A percentile compares a stretch with the other conserved stretches of the same genome.
These are phyloP conservation scores for Colletotrichum tamarilloi DNA, from an alignment of 2,329 filamentous ascomycete genomes.

Conservation along the genomic window DNA sequence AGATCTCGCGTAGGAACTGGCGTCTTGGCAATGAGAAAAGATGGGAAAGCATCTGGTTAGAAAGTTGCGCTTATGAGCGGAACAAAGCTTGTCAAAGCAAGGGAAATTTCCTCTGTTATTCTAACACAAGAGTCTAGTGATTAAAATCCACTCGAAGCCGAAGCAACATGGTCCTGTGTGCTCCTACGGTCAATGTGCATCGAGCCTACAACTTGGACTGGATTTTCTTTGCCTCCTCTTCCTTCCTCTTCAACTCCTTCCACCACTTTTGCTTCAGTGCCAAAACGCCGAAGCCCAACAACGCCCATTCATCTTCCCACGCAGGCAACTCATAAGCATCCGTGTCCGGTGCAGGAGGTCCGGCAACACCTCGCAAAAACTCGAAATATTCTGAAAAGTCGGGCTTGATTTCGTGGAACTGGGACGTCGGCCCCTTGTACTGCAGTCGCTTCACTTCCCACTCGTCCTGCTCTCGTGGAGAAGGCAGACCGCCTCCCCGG, in stretches of 20 bases:
- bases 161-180: neutral
- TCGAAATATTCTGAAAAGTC: slow-evolving; percentile 53
- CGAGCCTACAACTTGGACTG: neutral
- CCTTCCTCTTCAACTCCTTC: slow-evolving; percentile 41
- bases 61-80: neutral
- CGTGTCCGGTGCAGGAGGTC: slow-evolving; percentile 49
- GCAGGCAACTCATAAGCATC: slow-evolving; percentile 52
- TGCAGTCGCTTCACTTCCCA: slow-evolving; percentile 46
- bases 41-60: neutral
- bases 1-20: neutral
- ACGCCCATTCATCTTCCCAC: slow-evolving; percentile 54
- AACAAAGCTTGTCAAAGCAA: neutral
- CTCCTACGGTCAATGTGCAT: too few species aligned
- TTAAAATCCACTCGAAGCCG: neutral
- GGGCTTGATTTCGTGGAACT: slow-evolving; percentile 45
- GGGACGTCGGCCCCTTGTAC: slow-evolving; percentile 43
- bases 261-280: slow-evolving; percentile 44
- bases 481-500: slow-evolving; percentile 41
- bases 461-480: slow-evolving; percentile 42
- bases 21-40: neutral
- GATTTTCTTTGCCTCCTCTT: slow-evolving; percentile 32
- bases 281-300: slow-evolving; percentile 44
- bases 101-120: neutral
- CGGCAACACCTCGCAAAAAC: slow-evolving; percentile 52
- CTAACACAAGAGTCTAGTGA: neutral